Base-by-base conservation (phyloP, 371 early-diverging fungal species). In the Mortierella sp. region DNA sequence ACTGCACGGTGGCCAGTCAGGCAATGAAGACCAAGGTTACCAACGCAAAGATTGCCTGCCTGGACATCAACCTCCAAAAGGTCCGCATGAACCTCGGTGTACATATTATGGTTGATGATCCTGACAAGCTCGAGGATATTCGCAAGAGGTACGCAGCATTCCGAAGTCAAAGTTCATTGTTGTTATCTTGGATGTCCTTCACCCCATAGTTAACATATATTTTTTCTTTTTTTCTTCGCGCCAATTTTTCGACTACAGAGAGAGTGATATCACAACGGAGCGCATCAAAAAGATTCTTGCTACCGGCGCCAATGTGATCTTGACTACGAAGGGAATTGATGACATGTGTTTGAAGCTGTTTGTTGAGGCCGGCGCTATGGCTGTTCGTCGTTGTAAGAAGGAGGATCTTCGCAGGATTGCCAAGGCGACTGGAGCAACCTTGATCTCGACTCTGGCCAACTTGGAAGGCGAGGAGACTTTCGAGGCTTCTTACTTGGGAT, bases 321-420 rank as follows among this genome's bases (percentile, higher is more conserved):
- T 99, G 60, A 98, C 99, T 30, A 99, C 99, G 48, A 99, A 98
- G 83, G 99, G 99, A 57, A 99, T 99, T 79, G 99, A 99, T 83
- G 99, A 99, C 78, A 83, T 98, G 78, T 99, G 98, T 83, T 87
- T 97, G 64, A 99, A 99, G 89, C 83, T 94, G 64, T 97, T 99
- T 78, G 95, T 97, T 51, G 99, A 99, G 81, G 95, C 95, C 46
- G 95, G 95, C 32, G 89, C 90, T 27, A 90, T 90, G 87, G 97
- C 99, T 11, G 97, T 99, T 7, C 94, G 98, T 58, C 93, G 99
- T 55, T 95, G 96, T 70, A 93, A 94, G 82, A 96, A 96, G 88
- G 99, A 99, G 41, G 99, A 99, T 82, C 85, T 99, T 71, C 93
- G 97, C 79, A 89, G 98, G 47, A 98, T 99, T 80, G 99, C 99